Evolutionary conservation across 176 grass and related monocot species (phyloP).

Genomic region (Puccinellia tenuiflora): DNA sequence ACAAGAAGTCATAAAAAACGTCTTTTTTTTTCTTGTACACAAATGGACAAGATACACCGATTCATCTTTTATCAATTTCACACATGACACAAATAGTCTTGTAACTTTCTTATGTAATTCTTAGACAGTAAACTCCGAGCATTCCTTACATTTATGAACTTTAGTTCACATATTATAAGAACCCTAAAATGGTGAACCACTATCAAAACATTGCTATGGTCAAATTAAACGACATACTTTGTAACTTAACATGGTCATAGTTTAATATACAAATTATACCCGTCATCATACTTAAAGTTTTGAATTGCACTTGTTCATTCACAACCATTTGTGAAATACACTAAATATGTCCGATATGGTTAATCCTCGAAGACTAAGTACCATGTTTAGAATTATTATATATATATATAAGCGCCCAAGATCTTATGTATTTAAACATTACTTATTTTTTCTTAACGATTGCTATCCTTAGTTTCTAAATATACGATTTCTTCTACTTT

Average conservation of each 20-base stretch:
- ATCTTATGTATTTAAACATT: neutral
- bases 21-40: neutral
- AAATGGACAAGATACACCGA: neutral
- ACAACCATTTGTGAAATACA: neutral
- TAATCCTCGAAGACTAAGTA: neutral
- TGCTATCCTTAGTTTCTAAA: neutral
- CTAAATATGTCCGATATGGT: neutral
- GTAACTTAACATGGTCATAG: neutral
- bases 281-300: neutral
- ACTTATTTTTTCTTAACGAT: neutral
- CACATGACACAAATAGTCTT: neutral
- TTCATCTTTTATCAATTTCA: too few relatives aligned
- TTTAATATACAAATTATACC: neutral
- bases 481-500: neutral
- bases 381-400: too few relatives aligned
- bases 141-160: neutral
- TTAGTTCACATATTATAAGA: neutral
- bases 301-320: neutral
- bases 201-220: neutral
- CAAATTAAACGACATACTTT: neutral
- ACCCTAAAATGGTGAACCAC: neutral
- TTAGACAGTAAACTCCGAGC: neutral
- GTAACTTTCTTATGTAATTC: neutral
- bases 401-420: too few relatives aligned
- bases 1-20: neutral